Evolutionary conservation across 176 grass and related monocot genomes (phyloP).

Genomic region (Zoysia pacifica): DNA sequence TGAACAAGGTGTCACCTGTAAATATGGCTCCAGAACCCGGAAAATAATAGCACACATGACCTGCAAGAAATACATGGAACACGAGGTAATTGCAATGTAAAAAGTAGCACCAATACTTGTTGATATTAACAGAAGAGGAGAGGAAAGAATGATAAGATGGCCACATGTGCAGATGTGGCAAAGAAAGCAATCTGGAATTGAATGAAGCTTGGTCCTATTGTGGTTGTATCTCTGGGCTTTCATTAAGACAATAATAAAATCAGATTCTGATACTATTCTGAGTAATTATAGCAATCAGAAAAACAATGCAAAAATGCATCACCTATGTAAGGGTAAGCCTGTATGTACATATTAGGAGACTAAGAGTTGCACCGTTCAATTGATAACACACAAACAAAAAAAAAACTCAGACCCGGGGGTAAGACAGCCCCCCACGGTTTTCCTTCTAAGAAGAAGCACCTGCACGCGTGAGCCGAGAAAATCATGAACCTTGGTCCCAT

Average conservation of each 20-base stretch:
- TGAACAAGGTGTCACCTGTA: conserved; percentile 92
- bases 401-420: no score
- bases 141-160: background rate
- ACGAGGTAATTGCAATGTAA: conserved; percentile 6
- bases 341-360: background rate
- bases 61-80: conserved; percentile 46
- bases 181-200: conserved; percentile 8
- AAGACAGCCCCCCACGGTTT: no score
- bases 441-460: no score
- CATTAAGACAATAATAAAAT: background rate
- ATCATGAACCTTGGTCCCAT: no score
- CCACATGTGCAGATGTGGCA: background rate
- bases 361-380: background rate
- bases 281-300: background rate
- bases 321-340: conserved; percentile 7
- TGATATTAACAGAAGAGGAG: background rate
- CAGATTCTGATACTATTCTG: background rate
- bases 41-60: conserved; percentile 92
- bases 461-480: no score
- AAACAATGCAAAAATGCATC: background rate
- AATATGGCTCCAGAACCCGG: conserved; percentile 83
- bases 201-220: background rate
- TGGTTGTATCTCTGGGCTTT: background rate
- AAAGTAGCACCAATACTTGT: background rate
- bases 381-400: background rate